These are phyloP conservation scores for Hemerocallis citrina DNA, from an alignment of 106 monocot genomes.

Conservation along the genomic window DNA sequence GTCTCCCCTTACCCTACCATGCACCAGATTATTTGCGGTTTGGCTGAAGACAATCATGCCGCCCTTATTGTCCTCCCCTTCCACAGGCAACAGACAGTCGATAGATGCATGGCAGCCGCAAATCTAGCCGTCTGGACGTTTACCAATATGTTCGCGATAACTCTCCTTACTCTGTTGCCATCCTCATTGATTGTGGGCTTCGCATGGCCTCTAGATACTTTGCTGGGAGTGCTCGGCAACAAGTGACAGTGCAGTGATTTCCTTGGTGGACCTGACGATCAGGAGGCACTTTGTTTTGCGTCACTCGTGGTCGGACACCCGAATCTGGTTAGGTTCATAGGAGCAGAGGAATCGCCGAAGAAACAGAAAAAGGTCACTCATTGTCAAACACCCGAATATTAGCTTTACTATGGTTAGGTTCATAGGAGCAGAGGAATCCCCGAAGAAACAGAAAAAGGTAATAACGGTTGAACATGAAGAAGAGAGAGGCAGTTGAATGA, in stretches of 20 bases:
- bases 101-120: neutral
- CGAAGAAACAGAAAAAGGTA: too few relatives aligned
- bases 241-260: slow-evolving; percentile 35
- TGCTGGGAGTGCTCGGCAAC: slow-evolving; percentile 11
- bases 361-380: too few relatives aligned
- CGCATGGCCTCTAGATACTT: neutral
- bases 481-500: neutral
- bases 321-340: too few relatives aligned
- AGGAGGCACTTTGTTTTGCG: slow-evolving; percentile 41
- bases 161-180: slow-evolving; percentile 24
- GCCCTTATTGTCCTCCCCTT: neutral
- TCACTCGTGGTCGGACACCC: slow-evolving; percentile 29
- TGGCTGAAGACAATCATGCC: slow-evolving; percentile 13
- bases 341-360: too few relatives aligned
- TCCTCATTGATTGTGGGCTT: slow-evolving; percentile 42
- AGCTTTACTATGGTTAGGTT: slow-evolving; percentile 30
- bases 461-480: too few relatives aligned
- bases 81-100: neutral
- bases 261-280: slow-evolving; percentile 51
- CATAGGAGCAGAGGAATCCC: too few relatives aligned
- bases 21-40: slow-evolving; percentile 16
- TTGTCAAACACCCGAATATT: too few relatives aligned
- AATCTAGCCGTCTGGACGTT: slow-evolving; percentile 20
- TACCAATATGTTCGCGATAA: slow-evolving; percentile 12
- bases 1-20: slow-evolving; percentile 13